Percentiles rank a stretch among this genome's conserved stretches.
Evolutionary conservation across 2,329 filamentous ascomycete genomes (phyloP).

Genomic region (Lachnellula hyalina): DNA sequence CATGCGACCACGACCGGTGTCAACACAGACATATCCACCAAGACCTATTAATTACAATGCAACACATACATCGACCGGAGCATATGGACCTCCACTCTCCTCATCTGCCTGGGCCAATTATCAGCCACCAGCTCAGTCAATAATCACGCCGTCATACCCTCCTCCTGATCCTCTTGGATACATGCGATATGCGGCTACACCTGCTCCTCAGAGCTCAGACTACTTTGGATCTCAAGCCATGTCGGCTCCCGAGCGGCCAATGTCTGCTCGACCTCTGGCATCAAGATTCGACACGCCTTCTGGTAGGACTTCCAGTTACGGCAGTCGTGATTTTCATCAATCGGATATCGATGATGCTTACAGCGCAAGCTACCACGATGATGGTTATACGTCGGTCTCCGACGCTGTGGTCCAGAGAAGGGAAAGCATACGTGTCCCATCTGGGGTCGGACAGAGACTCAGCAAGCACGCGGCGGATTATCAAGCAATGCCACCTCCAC

Average conservation of each 20-base stretch:
- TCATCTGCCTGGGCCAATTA: constrained; percentile 19
- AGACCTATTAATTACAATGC: constrained; percentile 22
- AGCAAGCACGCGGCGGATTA: constrained; percentile 20
- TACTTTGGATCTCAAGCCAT: constrained; percentile 10
- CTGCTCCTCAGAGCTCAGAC: constrained; percentile 3
- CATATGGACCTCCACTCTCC: constrained; percentile 22
- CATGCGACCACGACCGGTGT: constrained; percentile 22
- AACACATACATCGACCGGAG: constrained; percentile 7
- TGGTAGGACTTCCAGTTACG: constrained; percentile 18
- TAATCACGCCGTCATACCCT: constrained; percentile 15
- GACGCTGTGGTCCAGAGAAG: constrained; percentile 17
- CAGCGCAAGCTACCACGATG: constrained; percentile 17
- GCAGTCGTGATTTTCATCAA: constrained; percentile 10
- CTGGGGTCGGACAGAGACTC: constrained; percentile 9
- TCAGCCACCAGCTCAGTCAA: constrained; percentile 3
- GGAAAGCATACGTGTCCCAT: constrained; percentile 20
- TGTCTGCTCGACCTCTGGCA: constrained; percentile 18
- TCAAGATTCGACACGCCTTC: constrained; percentile 21
- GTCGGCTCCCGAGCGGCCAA: constrained; percentile 11
- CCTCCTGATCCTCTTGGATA: constrained; percentile 14
- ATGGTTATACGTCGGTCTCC: constrained; percentile 22
- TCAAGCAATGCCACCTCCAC: constrained; percentile 26
- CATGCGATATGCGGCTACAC: constrained; percentile 13
- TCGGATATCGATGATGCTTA: constrained; percentile 8
- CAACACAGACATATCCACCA: constrained; percentile 18